These are phyloP conservation scores for Fusarium newnesense DNA, from an alignment of 2,329 filamentous ascomycete species.

Conservation along the genomic window DNA sequence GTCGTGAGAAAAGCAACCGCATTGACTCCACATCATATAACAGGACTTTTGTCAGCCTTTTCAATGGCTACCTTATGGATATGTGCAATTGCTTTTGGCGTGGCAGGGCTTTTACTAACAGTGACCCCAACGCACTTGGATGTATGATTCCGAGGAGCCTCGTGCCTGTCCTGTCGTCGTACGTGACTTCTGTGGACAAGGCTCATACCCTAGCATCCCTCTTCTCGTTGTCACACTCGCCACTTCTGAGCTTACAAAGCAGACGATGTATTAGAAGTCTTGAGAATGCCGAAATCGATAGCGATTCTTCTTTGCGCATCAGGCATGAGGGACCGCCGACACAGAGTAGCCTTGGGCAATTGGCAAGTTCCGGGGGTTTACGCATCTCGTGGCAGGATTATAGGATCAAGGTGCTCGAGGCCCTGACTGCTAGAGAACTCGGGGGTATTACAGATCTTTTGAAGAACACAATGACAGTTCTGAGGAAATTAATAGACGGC, in stretches of 20 bases:
- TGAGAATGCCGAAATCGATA: conserved; percentile 64
- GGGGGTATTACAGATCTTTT: conserved; percentile 76
- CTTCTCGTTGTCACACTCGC: conserved; percentile 70
- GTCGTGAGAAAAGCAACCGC: conserved; percentile 40
- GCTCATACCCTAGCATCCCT: conserved; percentile 58
- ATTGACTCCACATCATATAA: conserved; percentile 60
- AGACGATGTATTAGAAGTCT: conserved; percentile 65
- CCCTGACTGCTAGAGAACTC: conserved; percentile 72
- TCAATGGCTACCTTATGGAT: conserved; percentile 89
- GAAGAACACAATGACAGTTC: conserved; percentile 82
- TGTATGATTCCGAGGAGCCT: conserved; percentile 61
- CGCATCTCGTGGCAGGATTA: conserved; percentile 78
- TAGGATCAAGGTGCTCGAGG: conserved; percentile 74
- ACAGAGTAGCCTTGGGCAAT: conserved; percentile 69
- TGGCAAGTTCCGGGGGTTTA: conserved; percentile 74
- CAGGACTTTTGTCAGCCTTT: conserved; percentile 70
- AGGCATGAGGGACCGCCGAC: conserved; percentile 77
- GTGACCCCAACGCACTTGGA: conserved; percentile 71
- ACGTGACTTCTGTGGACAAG: conserved; percentile 60
- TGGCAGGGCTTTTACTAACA: conserved; percentile 72
- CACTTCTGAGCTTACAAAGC: conserved; percentile 65
- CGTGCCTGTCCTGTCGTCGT: conserved; percentile 57
- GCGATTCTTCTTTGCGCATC: conserved; percentile 52
- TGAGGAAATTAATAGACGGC: conserved; percentile 63
- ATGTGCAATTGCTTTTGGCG: conserved; percentile 87